Conservation (phyloP, 129 eudicot species). For the Pseudognaphalium luteoalbum region DNA sequence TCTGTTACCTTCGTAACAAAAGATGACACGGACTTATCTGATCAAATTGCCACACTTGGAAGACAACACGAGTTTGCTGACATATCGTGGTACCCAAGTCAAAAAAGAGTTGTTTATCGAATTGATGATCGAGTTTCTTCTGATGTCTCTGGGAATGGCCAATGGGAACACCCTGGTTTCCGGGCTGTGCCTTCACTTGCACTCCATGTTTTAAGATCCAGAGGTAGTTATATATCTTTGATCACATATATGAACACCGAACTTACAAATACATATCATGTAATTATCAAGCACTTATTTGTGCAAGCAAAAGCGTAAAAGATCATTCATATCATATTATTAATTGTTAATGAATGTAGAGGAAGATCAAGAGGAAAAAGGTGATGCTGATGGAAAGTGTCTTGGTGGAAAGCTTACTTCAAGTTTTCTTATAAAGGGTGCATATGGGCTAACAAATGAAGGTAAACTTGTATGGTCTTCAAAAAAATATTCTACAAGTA, state of each 20-base stretch:
- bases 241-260: not conserved
- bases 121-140: constrained; percentile 64
- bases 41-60: constrained; percentile 52
- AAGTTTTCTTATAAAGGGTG: constrained; percentile 34
- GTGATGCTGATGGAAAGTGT: constrained; percentile 67
- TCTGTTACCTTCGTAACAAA: constrained; percentile 47
- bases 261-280: too few species aligned
- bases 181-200: constrained; percentile 46
- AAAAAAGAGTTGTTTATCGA: constrained; percentile 45
- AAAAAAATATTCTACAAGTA: too few species aligned
- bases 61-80: constrained; percentile 60
- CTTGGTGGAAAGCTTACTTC: constrained; percentile 37
- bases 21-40: constrained; percentile 53
- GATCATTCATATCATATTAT: too few species aligned
- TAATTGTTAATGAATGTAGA: too few species aligned
- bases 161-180: constrained; percentile 58
- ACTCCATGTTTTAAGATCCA: constrained; percentile 43
- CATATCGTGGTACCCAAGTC: constrained; percentile 56
- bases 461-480: constrained; percentile 38
- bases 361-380: constrained; percentile 54
- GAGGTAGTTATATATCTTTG: constrained; percentile 35
- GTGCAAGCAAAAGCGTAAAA: too few species aligned
- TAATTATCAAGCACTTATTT: too few species aligned
- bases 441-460: constrained; percentile 68
- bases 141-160: constrained; percentile 56